phyloP scores from a whole-genome alignment of 768 basidiomycete species.

The Pleurotus giganteus region DNA sequence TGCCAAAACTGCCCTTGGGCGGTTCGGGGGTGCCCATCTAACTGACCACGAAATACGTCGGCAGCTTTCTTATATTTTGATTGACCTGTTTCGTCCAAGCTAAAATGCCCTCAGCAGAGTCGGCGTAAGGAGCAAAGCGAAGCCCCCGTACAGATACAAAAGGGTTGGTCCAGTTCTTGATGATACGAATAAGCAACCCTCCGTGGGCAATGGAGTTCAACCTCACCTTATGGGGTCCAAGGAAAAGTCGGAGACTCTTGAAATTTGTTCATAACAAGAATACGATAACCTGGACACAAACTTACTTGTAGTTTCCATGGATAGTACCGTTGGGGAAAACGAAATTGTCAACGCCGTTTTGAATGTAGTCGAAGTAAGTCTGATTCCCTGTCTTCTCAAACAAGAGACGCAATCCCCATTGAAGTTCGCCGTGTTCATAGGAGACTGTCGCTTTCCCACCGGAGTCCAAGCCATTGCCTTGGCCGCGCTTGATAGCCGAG shows the following conservation, averaged over 20 bases:
- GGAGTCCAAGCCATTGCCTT: slow-evolving; percentile 39
- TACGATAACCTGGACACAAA: no score
- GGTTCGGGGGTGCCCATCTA: slow-evolving; percentile 41
- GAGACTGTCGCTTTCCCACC: slow-evolving; percentile 31
- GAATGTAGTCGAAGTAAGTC: slow-evolving; percentile 41
- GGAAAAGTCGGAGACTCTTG: slow-evolving; percentile 29
- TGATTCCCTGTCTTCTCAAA: slow-evolving; percentile 39
- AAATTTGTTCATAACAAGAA: no score
- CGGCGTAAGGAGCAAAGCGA: not conserved
- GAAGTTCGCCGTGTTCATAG: slow-evolving; percentile 39
- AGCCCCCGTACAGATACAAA: slow-evolving; percentile 31
- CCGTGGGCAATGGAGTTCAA: not conserved
- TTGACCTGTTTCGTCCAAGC: slow-evolving; percentile 31
- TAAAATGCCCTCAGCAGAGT: slow-evolving; percentile 13
- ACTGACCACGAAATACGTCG: slow-evolving; percentile 35
- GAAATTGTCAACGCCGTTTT: slow-evolving; percentile 34
- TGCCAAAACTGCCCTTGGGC: slow-evolving; percentile 48
- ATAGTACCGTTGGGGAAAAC: slow-evolving; percentile 37
- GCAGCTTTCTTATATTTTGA: slow-evolving; percentile 41
- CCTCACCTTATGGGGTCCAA: slow-evolving; percentile 35
- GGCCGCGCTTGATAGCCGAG: slow-evolving; percentile 39
- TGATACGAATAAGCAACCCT: not conserved
- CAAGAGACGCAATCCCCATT: slow-evolving; percentile 39
- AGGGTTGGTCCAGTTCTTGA: slow-evolving; percentile 37
- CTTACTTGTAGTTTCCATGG: slow-evolving; percentile 36